These are phyloP conservation scores for Glarea lozoyensis DNA, from an alignment of 495 filamentous ascomycete genomes.

Conservation along the genomic window DNA sequence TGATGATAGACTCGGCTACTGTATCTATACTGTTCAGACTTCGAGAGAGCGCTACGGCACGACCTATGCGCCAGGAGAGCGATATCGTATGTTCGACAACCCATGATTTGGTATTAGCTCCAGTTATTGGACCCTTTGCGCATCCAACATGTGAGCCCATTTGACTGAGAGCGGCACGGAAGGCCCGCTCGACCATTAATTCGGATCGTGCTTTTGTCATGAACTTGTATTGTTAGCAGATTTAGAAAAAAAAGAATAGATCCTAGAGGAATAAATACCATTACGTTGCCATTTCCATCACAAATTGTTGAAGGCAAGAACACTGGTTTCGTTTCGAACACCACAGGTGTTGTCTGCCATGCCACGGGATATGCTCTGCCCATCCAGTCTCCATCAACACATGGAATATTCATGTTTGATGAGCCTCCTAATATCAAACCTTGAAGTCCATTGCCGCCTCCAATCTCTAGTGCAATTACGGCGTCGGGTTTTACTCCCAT, in stretches of 20 bases:
- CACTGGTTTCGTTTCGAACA: conserved; percentile 37
- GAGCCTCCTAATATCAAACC: conserved; percentile 41
- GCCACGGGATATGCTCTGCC: conserved; percentile 46
- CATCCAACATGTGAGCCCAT: conserved; percentile 39
- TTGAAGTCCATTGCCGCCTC: conserved; percentile 45
- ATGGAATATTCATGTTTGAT: conserved; percentile 38
- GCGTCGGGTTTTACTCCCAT: conserved; percentile 16
- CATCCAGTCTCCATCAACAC: conserved; percentile 50
- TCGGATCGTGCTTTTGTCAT: conserved; percentile 34
- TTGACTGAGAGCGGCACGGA: conserved; percentile 33
- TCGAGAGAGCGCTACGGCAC: conserved; percentile 42
- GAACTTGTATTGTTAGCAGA: conserved; percentile 6
- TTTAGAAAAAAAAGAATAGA: no score
- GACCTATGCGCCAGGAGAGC: conserved; percentile 44
- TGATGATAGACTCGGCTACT: conserved; percentile 46
- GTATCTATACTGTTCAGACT: conserved; percentile 35
- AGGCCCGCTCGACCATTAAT: conserved; percentile 29
- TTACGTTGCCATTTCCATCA: conserved; percentile 42
- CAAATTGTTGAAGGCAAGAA: conserved; percentile 37
- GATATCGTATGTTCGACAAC: conserved; percentile 41
- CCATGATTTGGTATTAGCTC: conserved; percentile 37
- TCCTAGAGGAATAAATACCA: conserved; percentile 14
- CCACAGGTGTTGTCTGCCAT: conserved; percentile 47
- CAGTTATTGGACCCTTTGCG: conserved; percentile 34
- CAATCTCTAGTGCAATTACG: conserved; percentile 43